These are phyloP conservation scores for Athelia sp. DNA, from an alignment of 1,284 basidiomycete genomes.

Conservation along the genomic window DNA sequence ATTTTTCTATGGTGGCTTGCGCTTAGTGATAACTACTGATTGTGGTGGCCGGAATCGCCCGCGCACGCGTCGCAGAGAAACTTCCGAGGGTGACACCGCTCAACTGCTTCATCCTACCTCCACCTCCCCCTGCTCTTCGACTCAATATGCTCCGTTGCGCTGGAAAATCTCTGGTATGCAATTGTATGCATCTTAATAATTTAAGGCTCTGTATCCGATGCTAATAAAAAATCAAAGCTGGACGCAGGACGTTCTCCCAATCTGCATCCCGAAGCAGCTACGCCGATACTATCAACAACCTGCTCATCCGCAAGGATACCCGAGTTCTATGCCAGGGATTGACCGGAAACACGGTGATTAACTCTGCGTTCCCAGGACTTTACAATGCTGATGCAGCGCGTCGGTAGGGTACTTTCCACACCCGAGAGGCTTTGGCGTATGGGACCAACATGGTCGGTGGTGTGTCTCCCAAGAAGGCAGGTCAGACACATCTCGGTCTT, in stretches of 20 bases:
- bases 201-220: neutral
- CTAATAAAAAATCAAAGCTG: no score
- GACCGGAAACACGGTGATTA: slow-evolving; percentile 92
- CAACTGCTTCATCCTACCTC: neutral
- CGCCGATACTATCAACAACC: slow-evolving; percentile 88
- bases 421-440: slow-evolving; percentile 89
- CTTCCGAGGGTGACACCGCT: no score
- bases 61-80: no score
- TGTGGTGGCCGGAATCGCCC: no score
- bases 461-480: slow-evolving; percentile 97
- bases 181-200: slow-evolving; percentile 33
- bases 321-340: slow-evolving; percentile 92
- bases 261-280: slow-evolving; percentile 72
- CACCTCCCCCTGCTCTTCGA: slow-evolving; percentile 6
- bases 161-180: slow-evolving; percentile 48
- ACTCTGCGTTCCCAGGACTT: neutral
- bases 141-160: slow-evolving; percentile 52
- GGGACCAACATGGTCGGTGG: slow-evolving; percentile 98
- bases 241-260: slow-evolving; percentile 76
- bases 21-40: no score
- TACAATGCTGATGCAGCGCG: slow-evolving; percentile 2
- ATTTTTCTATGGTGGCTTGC: no score
- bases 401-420: slow-evolving; percentile 92
- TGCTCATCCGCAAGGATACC: slow-evolving; percentile 93
- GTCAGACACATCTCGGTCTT: slow-evolving; percentile 90